Conservation (phyloP, 495 filamentous ascomycete genomes). For the Baudoinia panamericana region DNA sequence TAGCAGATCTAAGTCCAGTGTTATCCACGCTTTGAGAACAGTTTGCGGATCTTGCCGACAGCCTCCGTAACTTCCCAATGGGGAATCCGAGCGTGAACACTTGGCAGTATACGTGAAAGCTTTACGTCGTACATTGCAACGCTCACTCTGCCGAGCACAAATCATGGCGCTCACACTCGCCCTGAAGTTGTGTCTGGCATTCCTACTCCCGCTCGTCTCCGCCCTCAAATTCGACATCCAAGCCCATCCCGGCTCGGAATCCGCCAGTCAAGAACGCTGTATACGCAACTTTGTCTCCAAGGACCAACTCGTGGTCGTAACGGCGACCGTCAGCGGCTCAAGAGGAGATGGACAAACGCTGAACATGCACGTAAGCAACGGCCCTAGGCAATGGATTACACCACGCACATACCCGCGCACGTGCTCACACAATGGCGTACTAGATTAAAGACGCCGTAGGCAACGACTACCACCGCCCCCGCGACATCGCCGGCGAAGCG, state of each 20-base stretch:
- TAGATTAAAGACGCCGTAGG: conserved; percentile 91
- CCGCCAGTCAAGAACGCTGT: conserved; percentile 61
- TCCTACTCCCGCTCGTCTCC: conserved; percentile 41
- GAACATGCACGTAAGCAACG: conserved; percentile 68
- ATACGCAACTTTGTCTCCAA: conserved; percentile 91
- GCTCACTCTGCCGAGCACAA: no score
- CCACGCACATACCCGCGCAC: no score
- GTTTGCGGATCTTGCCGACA: no score
- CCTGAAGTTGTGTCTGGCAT: conserved; percentile 14
- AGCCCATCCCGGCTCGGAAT: conserved; percentile 47
- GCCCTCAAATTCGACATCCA: conserved; percentile 90
- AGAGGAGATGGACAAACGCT: conserved; percentile 87
- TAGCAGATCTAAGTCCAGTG: no score
- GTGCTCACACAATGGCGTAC: neutral
- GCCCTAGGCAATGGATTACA: neutral
- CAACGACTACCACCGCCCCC: conserved; percentile 86
- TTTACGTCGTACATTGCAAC: no score
- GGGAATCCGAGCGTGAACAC: no score
- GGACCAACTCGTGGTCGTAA: conserved; percentile 97
- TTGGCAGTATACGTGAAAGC: no score
- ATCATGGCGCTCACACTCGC: no score
- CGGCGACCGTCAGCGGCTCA: conserved; percentile 67
- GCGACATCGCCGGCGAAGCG: conserved; percentile 81
- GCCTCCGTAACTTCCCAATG: no score
- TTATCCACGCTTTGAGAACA: no score